Evolutionary conservation across 306 rosid species (phyloP).

Genomic region (Psophocarpus tetragonolobus): DNA sequence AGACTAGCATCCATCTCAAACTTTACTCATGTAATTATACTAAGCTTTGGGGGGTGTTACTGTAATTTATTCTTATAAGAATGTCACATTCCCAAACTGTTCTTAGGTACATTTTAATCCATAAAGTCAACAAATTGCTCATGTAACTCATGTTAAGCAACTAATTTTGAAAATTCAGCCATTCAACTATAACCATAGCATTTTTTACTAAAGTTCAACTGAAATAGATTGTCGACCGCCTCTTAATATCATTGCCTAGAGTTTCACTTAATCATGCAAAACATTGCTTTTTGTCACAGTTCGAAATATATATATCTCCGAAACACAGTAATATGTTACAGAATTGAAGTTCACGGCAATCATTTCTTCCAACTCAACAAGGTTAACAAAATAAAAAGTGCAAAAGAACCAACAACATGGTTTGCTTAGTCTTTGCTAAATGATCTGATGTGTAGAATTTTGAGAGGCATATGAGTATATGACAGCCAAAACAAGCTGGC

Average conservation of each 20-base stretch:
- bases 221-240: conserved; percentile 3
- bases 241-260: neutral
- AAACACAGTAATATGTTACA: neutral
- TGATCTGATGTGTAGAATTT: neutral
- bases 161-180: neutral
- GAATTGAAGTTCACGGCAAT: neutral
- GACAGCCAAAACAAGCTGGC: neutral
- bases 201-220: neutral
- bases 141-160: neutral
- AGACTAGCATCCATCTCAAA: too few species aligned
- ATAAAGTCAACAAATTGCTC: neutral
- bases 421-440: neutral
- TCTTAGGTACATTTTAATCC: neutral
- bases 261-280: neutral
- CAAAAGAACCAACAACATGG: conserved; percentile 1
- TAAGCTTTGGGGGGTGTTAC: too few species aligned
- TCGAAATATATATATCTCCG: neutral
- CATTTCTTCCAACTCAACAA: conserved; percentile 2
- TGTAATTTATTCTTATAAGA: too few species aligned
- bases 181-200: conserved; percentile 2
- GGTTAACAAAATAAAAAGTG: neutral
- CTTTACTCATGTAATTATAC: too few species aligned
- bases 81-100: too few species aligned
- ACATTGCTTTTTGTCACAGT: neutral
- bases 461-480: neutral